Evolutionary conservation across 2,329 filamentous ascomycete genomes (phyloP), one percentile per base, ranked within the genome.

Genomic region (Xylariaceae sp.): DNA sequence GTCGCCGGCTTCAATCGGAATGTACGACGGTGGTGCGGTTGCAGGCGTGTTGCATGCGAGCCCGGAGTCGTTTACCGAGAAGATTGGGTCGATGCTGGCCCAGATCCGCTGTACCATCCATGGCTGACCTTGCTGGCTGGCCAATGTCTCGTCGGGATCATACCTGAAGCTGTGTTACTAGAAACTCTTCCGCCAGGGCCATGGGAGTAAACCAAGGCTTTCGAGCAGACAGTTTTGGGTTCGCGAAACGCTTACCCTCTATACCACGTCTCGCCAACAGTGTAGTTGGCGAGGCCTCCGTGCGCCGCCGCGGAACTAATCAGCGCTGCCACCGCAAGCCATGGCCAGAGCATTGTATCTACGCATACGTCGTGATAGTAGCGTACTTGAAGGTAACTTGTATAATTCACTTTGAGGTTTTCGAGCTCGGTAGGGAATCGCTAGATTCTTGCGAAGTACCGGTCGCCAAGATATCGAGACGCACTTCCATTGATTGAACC

Each of bases 241-340:
- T 35, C 22, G 9, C 11, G 6, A 4, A 3, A 13, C 19, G 41
- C 58, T 46, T 43, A 67, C 63, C 64, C 65, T 54, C 63, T 55
- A 38, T 67, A 67, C 65, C 65, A 67, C 12, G 55, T 63, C 2
- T 66, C 61, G 19, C 63, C 65, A 0, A 68, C 65, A 3, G 64
- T 67, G 47, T 67, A 68, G 47, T 67, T 67, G 26, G 59, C 53
- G 8, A 68, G 52, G 4, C 64, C 65, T 6, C 64, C 65, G 45
- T 67, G 65, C 15, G 57, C 61, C n/a, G 40, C 38, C 19, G 40
- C 49, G 4, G 36, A 39, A 11, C 22, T 11, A 11, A 26, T 30
- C 12, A 49, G 18, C 11, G 45, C 43, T 31, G 41, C 29, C 31
- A 51, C 40, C n/a, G 42, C 11, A 26, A 39, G 28, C 11, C 16